Conservation (phyloP, 2,329 filamentous ascomycete species). For the Aspergillus puulaauensis region DNA sequence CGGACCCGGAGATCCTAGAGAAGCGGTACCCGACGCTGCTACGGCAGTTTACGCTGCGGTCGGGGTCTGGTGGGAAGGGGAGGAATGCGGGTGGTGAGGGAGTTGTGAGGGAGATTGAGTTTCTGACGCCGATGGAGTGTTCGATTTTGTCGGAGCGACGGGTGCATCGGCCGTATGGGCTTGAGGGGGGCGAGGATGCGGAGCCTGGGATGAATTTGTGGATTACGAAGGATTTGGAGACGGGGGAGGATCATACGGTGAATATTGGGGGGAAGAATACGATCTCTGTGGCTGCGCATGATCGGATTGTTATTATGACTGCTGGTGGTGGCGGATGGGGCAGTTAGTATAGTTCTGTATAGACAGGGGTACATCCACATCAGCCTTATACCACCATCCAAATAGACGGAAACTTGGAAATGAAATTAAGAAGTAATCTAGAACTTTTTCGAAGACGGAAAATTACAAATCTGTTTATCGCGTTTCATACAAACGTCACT, state of each 20-base stretch:
- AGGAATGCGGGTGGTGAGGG: conserved; percentile 72
- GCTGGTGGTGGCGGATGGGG: conserved; percentile 52
- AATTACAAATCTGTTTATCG: neutral
- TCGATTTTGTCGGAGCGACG: conserved; percentile 76
- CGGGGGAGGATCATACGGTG: conserved; percentile 51
- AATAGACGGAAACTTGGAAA: neutral
- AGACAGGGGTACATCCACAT: neutral
- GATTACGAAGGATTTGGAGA: conserved; percentile 70
- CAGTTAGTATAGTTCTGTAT: conserved; percentile 1
- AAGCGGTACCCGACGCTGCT: conserved; percentile 75
- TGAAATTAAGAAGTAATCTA: neutral
- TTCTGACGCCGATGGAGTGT: conserved; percentile 76
- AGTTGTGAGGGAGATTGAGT: conserved; percentile 79
- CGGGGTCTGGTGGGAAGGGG: conserved; percentile 65
- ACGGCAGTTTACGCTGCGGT: conserved; percentile 67
- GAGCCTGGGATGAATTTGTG: conserved; percentile 81
- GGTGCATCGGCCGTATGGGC: conserved; percentile 76
- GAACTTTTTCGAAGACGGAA: neutral
- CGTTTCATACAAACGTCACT: conserved; percentile 1
- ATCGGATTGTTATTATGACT: conserved; percentile 62
- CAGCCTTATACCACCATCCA: neutral
- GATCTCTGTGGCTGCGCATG: conserved; percentile 58
- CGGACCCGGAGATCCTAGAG: conserved; percentile 80
- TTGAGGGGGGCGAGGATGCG: conserved; percentile 79
- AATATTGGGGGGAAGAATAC: conserved; percentile 65